Evolutionary conservation across 306 rosid genomes (phyloP).

Genomic region (Bauhinia variegata): DNA sequence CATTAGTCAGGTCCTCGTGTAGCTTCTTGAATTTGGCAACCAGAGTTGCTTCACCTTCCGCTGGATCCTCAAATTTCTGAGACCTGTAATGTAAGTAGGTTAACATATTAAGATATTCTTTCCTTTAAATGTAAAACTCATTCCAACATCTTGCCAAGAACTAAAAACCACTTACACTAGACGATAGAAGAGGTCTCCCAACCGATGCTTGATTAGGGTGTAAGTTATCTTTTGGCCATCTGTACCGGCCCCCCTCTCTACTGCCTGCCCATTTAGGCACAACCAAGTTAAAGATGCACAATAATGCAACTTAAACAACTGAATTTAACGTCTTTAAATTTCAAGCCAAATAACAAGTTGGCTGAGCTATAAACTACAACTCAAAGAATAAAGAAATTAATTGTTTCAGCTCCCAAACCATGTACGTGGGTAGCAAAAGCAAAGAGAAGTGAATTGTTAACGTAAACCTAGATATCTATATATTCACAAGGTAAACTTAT

Average conservation of each 20-base stretch:
- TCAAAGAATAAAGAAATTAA: background rate
- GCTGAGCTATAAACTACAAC: conserved; percentile 26
- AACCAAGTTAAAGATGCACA: conserved; percentile 13
- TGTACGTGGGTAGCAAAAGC: background rate
- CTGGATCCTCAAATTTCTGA: conserved; percentile 98
- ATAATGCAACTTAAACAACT: conserved; percentile 18
- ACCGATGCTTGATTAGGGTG: conserved; percentile 85
- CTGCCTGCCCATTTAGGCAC: conserved; percentile 68
- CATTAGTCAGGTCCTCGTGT: conserved; percentile 79
- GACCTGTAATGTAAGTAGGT: conserved; percentile 61
- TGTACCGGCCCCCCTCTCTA: conserved; percentile 96
- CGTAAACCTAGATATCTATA: conserved; percentile 4
- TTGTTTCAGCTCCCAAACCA: background rate
- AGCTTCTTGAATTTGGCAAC: conserved; percentile 78
- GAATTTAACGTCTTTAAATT: conserved; percentile 3
- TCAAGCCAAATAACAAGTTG: conserved; percentile 2
- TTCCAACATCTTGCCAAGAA: conserved; percentile 1
- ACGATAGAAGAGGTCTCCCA: conserved; percentile 98
- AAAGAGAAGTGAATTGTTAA: background rate
- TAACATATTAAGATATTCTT: conserved; percentile 36
- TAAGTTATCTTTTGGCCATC: conserved; percentile 93
- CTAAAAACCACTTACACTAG: conserved; percentile 70
- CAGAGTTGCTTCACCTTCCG: conserved; percentile 88
- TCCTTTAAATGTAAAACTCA: background rate
- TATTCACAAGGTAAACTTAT: background rate